Conservation (phyloP, 2,329 filamentous ascomycete genomes). For the Colletotrichum abscissum region DNA sequence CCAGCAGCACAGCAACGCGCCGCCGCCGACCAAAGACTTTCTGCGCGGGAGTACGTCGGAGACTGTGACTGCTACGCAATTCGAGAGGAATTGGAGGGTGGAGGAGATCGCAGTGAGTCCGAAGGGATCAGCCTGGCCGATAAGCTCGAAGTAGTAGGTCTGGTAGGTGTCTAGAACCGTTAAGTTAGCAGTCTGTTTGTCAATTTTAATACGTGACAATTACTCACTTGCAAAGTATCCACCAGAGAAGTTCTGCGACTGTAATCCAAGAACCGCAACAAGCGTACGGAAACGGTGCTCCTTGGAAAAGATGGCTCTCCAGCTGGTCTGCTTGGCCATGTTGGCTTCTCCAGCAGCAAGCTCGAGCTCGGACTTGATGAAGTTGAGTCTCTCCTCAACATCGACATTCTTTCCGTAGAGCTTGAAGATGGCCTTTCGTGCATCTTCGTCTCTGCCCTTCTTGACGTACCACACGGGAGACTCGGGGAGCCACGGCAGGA, state of each 20-base stretch:
- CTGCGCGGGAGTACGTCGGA: neutral
- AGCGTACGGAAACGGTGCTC: neutral
- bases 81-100: neutral
- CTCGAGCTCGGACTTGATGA: neutral
- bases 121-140: neutral
- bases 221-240: neutral
- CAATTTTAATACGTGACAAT: rapidly evolving
- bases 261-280: neutral
- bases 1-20: neutral
- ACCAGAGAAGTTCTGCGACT: neutral
- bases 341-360: neutral
- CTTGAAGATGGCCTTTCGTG: neutral
- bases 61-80: neutral
- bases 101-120: neutral
- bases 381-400: neutral
- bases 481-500: neutral
- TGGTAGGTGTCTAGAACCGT: neutral
- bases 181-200: neutral
- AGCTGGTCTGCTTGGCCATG: neutral
- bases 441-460: neutral
- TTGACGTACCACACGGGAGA: neutral
- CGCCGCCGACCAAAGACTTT: neutral
- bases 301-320: neutral
- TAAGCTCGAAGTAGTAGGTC: neutral
- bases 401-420: neutral